Evolutionary conservation across 768 basidiomycete genomes (phyloP), one percentile per base, ranked within the genome.

Genomic region (Pulveroboletus sp.): DNA sequence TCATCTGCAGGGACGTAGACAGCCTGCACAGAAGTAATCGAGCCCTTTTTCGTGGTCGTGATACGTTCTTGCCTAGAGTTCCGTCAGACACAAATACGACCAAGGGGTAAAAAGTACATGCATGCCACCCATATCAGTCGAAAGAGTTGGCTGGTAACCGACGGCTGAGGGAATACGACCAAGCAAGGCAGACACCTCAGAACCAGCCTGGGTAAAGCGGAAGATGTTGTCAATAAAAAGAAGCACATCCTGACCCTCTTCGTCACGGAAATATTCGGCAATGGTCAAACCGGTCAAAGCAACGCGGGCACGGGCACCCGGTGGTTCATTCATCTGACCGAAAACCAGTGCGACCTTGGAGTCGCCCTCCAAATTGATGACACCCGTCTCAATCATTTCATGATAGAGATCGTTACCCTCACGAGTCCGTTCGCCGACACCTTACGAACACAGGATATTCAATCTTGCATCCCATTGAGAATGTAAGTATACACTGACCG

Each of bases 221-320:
- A 99, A 99, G 76, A 99, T 99, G 84, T 99, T 99, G 89, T 99
- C 96, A 70, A 99, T 99, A 83, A 99, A 99, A 69, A 99, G 86
- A 70, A 99, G 82, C 80, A 99, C 96, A 73, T 99, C 96, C 74
- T 99, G 96, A 57, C 96, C 96, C 77, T 99, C 95, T 78, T 98
- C 95, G 65, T 99, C 96, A 85, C 96, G 94, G 96, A 99, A 99
- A 79, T 98, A 99, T 76, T 99, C 96, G 58, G 96, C 96, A 62
- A 98, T 98, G 68, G 96, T 99, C 53, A 99, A 78, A 74, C 96
- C 96, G 62, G 96, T 98, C 64, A 99, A 84, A 58, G 96, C 96
- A 65, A 99, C 96, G 89, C 96, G 96, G 66, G 96, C 96, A 84
- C 96, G 94, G 61, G 96, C 96, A 83, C 96, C 96, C 64, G 96